Percentiles rank a stretch among this genome's conserved stretches.
These are phyloP conservation scores for Phytophthora hybrid DNA, from an alignment of 352 stramenopile genomes.

Conservation along the genomic window DNA sequence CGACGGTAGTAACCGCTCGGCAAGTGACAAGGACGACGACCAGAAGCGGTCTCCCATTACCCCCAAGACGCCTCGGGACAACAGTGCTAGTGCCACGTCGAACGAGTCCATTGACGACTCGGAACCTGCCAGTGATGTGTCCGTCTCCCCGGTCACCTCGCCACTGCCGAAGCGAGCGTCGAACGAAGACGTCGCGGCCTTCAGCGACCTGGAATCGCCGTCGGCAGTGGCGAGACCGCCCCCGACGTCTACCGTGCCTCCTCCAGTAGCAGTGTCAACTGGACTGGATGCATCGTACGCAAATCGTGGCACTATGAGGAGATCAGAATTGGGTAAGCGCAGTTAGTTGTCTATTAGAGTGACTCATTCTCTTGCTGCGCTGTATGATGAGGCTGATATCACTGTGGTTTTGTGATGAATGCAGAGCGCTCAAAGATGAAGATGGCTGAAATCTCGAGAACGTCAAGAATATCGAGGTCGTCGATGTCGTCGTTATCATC, in stretches of 20 bases:
- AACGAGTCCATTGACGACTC: conserved; percentile 53
- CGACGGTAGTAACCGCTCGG: conserved; percentile 30
- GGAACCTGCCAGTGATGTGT: conserved; percentile 48
- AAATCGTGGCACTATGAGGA: conserved; percentile 42
- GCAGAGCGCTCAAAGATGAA: conserved; percentile 42
- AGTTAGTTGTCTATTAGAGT: neutral
- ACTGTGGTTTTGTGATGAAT: conserved; percentile 12
- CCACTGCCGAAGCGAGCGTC: conserved; percentile 34
- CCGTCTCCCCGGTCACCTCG: conserved; percentile 34
- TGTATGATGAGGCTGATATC: conserved; percentile 23
- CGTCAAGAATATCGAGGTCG: conserved; percentile 19
- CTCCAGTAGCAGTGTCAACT: neutral
- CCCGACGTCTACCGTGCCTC: conserved; percentile 1
- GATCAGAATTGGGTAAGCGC: conserved; percentile 48
- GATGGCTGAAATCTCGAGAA: conserved; percentile 24
- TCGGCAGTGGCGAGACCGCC: conserved; percentile 13
- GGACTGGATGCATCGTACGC: conserved; percentile 36
- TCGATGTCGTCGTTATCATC: conserved; percentile 14
- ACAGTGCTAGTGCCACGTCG: conserved; percentile 48
- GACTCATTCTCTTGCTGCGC: neutral
- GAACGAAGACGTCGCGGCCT: conserved; percentile 36
- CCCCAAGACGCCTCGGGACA: conserved; percentile 25
- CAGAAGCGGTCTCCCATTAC: conserved; percentile 19
- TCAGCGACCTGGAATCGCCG: conserved; percentile 32
- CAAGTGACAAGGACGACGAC: conserved; percentile 35